Evolutionary conservation across 495 filamentous ascomycete genomes (phyloP).

Genomic region (Hypoxylon fragiforme): DNA sequence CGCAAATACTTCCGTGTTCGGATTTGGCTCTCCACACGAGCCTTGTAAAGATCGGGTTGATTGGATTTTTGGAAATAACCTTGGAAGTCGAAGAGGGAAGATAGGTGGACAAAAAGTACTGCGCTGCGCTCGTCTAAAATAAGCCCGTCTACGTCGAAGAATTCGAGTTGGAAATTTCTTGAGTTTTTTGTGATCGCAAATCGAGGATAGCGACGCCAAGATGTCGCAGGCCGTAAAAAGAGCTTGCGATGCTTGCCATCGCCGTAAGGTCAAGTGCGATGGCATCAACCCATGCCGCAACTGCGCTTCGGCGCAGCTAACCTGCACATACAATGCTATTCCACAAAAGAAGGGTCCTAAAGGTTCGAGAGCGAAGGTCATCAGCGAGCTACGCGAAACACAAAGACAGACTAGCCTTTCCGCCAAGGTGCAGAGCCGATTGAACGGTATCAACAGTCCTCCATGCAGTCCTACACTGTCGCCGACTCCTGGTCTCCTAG

Average conservation of each 20-base stretch:
- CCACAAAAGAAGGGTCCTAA: constrained; percentile 88
- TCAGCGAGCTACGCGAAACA: constrained; percentile 71
- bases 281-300: constrained; percentile 72
- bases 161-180: constrained; percentile 8
- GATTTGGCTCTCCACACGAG: constrained; percentile 12
- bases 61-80: constrained; percentile 25
- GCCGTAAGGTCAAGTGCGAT: constrained; percentile 81
- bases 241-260: constrained; percentile 82
- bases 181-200: neutral
- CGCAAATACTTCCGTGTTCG: constrained; percentile 30
- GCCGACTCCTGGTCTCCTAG: constrained; percentile 60
- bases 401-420: constrained; percentile 63
- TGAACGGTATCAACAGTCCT: constrained; percentile 48
- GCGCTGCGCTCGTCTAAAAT: no score
- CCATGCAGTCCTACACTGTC: constrained; percentile 49
- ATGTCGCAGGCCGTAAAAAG: constrained; percentile 64
- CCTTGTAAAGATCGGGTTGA: constrained; percentile 20
- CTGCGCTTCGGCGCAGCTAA: constrained; percentile 66
- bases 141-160: constrained; percentile 11
- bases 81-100: constrained; percentile 23
- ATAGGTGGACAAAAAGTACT: constrained; percentile 7
- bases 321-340: constrained; percentile 80
- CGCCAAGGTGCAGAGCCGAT: constrained; percentile 51
- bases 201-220: constrained; percentile 14
- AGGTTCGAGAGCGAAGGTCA: constrained; percentile 78